Evolutionary conservation across 495 filamentous ascomycete species (phyloP).

Genomic region (Podospora anserina): DNA sequence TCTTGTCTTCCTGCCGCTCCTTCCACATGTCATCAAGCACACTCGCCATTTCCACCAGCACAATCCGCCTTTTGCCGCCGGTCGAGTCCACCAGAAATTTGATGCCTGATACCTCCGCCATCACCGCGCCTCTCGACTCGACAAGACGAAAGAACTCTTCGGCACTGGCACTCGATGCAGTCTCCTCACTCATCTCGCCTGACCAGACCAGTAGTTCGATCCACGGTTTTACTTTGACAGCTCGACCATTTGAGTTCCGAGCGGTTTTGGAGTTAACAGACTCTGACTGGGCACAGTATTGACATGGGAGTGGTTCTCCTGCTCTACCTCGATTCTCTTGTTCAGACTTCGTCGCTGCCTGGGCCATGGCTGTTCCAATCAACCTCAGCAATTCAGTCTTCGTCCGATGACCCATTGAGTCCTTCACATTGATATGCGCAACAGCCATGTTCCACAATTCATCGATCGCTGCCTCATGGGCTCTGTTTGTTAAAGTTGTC

Average conservation of each 20-base stretch:
- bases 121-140: not conserved
- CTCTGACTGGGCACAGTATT: slow-evolving; percentile 12
- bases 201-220: slow-evolving; percentile 11
- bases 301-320: slow-evolving; percentile 4
- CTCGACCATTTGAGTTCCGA: not conserved
- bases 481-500: not conserved
- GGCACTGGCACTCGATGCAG: not conserved
- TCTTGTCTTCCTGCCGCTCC: not conserved
- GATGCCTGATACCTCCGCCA: not conserved
- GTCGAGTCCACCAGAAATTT: not conserved
- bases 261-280: not conserved
- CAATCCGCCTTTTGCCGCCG: slow-evolving; percentile 6
- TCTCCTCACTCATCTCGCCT: not conserved
- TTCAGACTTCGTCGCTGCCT: not conserved
- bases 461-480: not conserved
- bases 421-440: too few species aligned
- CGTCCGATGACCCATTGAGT: too few species aligned
- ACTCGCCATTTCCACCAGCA: slow-evolving; percentile 11
- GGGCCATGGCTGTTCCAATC: not conserved
- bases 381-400: not conserved
- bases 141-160: not conserved
- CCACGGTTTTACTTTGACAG: not conserved
- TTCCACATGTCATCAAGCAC: slow-evolving; percentile 3
- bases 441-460: not conserved
- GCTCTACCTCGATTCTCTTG: not conserved